Evolutionary conservation across 2,329 filamentous ascomycete genomes (phyloP).

Genomic region (Pseudocercospora eumusae): DNA sequence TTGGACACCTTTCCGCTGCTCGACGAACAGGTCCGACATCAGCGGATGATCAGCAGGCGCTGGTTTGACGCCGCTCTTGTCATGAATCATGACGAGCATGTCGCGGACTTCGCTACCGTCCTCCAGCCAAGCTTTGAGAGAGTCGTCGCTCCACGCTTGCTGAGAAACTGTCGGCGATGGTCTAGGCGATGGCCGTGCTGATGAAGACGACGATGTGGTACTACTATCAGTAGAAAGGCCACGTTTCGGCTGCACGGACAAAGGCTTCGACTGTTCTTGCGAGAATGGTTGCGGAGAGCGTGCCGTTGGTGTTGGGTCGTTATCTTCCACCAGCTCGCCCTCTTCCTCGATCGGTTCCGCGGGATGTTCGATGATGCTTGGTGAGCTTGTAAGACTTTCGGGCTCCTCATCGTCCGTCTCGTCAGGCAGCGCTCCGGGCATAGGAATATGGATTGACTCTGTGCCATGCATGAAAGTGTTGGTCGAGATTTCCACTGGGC

Average conservation of each 20-base stretch:
- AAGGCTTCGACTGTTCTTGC: constrained; percentile 7
- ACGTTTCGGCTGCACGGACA: constrained; percentile 19
- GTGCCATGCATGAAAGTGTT: constrained; percentile 44
- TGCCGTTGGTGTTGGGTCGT: constrained; percentile 37
- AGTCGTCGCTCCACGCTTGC: constrained; percentile 80
- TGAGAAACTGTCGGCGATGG: constrained; percentile 49
- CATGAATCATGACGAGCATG: constrained; percentile 86
- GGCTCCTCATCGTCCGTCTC: constrained; percentile 27
- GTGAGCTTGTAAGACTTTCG: constrained; percentile 34
- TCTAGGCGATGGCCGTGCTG: constrained; percentile 31
- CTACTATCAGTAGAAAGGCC: constrained; percentile 29
- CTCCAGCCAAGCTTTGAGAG: constrained; percentile 77
- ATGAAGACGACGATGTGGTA: constrained; percentile 26
- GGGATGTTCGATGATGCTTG: constrained; percentile 37
- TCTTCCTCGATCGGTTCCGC: constrained; percentile 28
- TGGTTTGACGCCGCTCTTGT: constrained; percentile 80
- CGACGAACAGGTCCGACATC: constrained; percentile 75
- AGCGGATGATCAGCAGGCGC: constrained; percentile 83
- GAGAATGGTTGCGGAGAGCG: constrained; percentile 31
- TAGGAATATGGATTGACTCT: constrained; percentile 41
- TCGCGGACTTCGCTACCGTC: constrained; percentile 83
- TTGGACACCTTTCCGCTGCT: constrained; percentile 81
- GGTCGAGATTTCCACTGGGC: constrained; percentile 66
- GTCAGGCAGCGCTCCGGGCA: constrained; percentile 26
- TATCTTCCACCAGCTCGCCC: constrained; percentile 28